These are phyloP conservation scores for Suhomyces sp. DNA, from an alignment of 805 yeast genomes.

Conservation along the genomic window DNA sequence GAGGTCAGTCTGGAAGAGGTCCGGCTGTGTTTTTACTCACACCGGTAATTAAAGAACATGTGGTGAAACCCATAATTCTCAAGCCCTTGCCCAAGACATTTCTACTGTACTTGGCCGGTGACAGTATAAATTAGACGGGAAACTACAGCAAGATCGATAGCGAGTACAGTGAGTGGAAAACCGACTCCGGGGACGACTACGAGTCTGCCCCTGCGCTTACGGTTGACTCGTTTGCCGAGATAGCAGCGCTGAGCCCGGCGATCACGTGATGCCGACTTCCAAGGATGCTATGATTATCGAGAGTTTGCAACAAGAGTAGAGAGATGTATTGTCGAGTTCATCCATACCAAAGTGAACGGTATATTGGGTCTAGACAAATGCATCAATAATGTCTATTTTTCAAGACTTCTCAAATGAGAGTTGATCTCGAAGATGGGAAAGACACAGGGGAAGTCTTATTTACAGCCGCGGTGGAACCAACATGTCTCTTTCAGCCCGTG, in stretches of 20 bases:
- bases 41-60: conserved; percentile 31
- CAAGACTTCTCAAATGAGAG: conserved; percentile 67
- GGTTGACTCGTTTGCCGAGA: conserved; percentile 48
- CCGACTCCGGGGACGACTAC: conserved; percentile 25
- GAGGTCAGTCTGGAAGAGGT: no score
- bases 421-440: no score
- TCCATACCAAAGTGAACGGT: conserved; percentile 36
- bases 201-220: conserved; percentile 24
- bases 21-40: conserved; percentile 31
- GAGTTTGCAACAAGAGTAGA: conserved; percentile 47
- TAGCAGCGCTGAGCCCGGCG: conserved; percentile 45
- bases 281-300: conserved; percentile 77
- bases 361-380: conserved; percentile 26
- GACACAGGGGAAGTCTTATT: no score
- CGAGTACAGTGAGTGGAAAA: conserved; percentile 77
- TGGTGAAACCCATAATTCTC: conserved; percentile 23
- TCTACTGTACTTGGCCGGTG: conserved; percentile 44
- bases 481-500: no score
- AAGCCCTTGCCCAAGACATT: conserved; percentile 34
- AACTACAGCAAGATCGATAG: conserved; percentile 48
- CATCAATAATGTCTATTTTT: conserved; percentile 80
- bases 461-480: no score
- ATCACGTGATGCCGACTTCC: conserved; percentile 84
- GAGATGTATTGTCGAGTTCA: conserved; percentile 53
- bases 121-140: conserved; percentile 64